Conservation (phyloP, 2,329 filamentous ascomycete genomes). For the Apiospora rasikravindrae region DNA sequence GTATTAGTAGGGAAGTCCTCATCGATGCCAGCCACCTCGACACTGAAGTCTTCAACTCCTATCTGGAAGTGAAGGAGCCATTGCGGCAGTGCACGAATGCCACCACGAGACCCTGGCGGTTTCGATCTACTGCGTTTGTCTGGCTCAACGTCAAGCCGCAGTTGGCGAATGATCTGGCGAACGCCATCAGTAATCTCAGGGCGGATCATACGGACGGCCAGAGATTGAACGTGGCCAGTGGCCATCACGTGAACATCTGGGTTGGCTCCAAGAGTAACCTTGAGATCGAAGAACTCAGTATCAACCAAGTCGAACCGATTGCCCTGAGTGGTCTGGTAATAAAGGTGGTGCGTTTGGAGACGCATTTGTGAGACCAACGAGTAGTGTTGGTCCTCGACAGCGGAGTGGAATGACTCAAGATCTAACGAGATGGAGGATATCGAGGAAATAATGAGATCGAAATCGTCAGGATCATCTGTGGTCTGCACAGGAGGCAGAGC, state of each 20-base stretch:
- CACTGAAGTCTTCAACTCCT: conserved; percentile 85
- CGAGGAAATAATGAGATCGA: conserved; percentile 92
- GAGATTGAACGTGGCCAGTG: conserved; percentile 81
- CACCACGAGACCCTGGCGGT: conserved; percentile 62
- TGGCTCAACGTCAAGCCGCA: conserved; percentile 72
- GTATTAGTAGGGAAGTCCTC: conserved; percentile 80
- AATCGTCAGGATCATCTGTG: conserved; percentile 73
- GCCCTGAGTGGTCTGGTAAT: conserved; percentile 88
- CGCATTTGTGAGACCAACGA: conserved; percentile 82
- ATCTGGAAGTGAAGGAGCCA: conserved; percentile 88
- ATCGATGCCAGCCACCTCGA: conserved; percentile 91
- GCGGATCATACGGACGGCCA: conserved; percentile 86
- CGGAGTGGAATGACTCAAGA: conserved; percentile 92
- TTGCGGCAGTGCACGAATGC: conserved; percentile 77
- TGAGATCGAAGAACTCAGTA: conserved; percentile 87
- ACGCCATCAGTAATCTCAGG: conserved; percentile 92
- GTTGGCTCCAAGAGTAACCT: conserved; percentile 81
- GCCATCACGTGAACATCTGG: conserved; percentile 85
- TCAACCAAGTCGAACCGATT: conserved; percentile 85
- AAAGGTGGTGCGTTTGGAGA: conserved; percentile 84
- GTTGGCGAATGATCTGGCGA: conserved; percentile 86
- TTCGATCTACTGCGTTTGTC: conserved; percentile 60
- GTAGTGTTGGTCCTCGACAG: conserved; percentile 84
- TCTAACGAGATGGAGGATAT: conserved; percentile 94
- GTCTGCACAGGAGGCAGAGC: conserved; percentile 79